Base-by-base conservation (phyloP, 2,329 filamentous ascomycete genomes). In the Alternaria sp. region DNA sequence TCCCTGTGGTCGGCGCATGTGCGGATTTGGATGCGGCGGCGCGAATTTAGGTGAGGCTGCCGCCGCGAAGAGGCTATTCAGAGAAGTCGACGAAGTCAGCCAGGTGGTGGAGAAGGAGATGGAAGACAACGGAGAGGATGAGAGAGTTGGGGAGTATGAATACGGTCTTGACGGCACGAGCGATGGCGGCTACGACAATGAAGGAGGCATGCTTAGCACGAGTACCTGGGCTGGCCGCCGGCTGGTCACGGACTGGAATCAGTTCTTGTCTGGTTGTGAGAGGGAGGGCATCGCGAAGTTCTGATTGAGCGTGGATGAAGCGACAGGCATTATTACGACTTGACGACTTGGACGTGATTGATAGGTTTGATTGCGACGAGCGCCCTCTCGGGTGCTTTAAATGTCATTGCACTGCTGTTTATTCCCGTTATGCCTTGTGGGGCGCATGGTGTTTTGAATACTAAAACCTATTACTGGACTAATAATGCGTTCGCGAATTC, bases 1-100 rank as follows among this genome's bases (percentile, higher is more conserved):
- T 9, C 72, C 71, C 0, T 77, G 75, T 51, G 73, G 74, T 3
- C 63, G 64, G 3, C 59, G 67, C 29, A 36, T 33, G 1, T 77
- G 75, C 58, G 69, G 62, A 1, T 73, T 77, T 63, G 74, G 75
- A 2, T 77, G 75, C 58, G 71, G 71, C 4, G 60, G 56, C 3
- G 64, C 36, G 8, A 39, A 66, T 21, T 63, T 67, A 28, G 75
- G 75, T 2, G 74, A 77, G 62, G 48, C 40, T 21, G 58, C 59
- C 21, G 75, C 74, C 36, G 71, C 71, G n/a, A 71, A 62, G 63
- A 63, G 69, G 40, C 56, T 77, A 37, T 77, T 77, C 48, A 62
- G 58, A 48, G 63, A 61, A 5, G 68, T 55, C 9, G 66, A 68
- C 29, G 69, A 67, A 7, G 63, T 72, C 8, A 17, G 17, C 13